Base-by-base conservation (phyloP, 1,139 yeast species). In the Kodamaea suecica region DNA sequence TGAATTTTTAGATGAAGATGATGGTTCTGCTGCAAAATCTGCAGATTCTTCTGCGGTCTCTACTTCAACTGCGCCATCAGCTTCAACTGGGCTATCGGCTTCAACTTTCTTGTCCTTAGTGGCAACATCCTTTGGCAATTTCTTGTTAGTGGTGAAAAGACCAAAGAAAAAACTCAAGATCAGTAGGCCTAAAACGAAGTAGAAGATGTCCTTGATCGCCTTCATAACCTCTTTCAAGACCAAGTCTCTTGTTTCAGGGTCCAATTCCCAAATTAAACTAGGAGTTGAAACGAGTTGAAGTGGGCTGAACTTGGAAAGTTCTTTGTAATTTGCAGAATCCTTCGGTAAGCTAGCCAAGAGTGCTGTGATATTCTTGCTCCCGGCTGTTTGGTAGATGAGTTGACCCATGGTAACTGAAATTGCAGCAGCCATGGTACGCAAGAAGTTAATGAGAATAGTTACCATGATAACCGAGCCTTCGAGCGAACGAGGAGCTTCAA, bases 381-480 rank as follows among this genome's bases (percentile, higher is more conserved):
- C 64, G 2, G 61, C 45, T 4, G 57, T 45, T 35, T 51, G 58
- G 44, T 69, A 71, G 20, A 78, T 61, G 13, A 75, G 55, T 47
- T 76, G 80, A 2, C 73, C 70, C 13, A 76, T 42, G 6, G 67
- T 57, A 14, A 70, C 61, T 13, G 78, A 74, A 21, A 76, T 37
- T 1, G 75, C 67, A 14, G 78, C 78, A 26, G 77, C 79, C 8
- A 66, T 36, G 2, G 76, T 58, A 43, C 77, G 65, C 24, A 58
- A 47, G 44, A 77, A 74, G 43, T 71, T 72, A 33, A 70, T 44
- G 40, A 73, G 62, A 1, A 78, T 55, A 1, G 80, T 76, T 2
- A 73, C 66, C 41, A 74, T 48, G 34, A 78, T 71, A 30, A 73
- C 59, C 0, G 77, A 66, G 4, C 83, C 83, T 3, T 66, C 65